These are phyloP conservation scores for Chrysosphaeria jannelii DNA, from an alignment of 2,329 filamentous ascomycete species.

Conservation along the genomic window DNA sequence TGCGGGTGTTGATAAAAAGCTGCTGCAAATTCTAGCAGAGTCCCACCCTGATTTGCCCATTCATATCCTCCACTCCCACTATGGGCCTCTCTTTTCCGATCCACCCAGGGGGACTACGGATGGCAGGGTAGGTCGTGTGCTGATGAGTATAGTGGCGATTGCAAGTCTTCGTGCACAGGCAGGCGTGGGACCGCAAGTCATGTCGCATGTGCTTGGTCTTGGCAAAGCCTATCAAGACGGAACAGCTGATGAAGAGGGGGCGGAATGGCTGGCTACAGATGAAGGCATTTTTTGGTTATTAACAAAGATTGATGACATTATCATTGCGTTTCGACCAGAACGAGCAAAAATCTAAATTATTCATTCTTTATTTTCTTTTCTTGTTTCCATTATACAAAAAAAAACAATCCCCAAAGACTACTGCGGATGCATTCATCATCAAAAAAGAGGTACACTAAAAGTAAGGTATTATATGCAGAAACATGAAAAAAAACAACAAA, in stretches of 20 bases:
- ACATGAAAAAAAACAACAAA: too few relatives aligned
- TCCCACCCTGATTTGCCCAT: slow-evolving; percentile 60
- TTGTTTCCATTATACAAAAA: too few relatives aligned
- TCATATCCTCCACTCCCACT: slow-evolving; percentile 46
- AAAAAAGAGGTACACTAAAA: too few relatives aligned
- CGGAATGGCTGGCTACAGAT: slow-evolving; percentile 30
- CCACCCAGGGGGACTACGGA: too few relatives aligned
- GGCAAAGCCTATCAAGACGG: slow-evolving; percentile 47
- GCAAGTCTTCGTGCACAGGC: slow-evolving; percentile 50
- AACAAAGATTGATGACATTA: slow-evolving; percentile 27
- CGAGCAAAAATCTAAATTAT: too few relatives aligned
- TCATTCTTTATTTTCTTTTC: too few relatives aligned
- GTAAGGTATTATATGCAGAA: too few relatives aligned
- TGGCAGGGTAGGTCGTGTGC: slow-evolving; percentile 38
- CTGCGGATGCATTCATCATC: too few relatives aligned
- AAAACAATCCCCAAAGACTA: too few relatives aligned
- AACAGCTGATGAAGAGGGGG: slow-evolving; percentile 16
- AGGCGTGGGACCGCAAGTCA: slow-evolving; percentile 55
- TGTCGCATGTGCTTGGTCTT: slow-evolving; percentile 55
- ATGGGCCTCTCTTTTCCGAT: slow-evolving; percentile 42
- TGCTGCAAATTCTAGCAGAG: slow-evolving; percentile 37
- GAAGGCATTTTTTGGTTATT: slow-evolving; percentile 35
- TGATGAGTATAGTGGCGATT: slow-evolving; percentile 46
- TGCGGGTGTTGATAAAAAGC: slow-evolving; percentile 39
- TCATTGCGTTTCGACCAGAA: too few relatives aligned